Evolutionary conservation across 148 eudicot species (phyloP).

Genomic region (Rhododendron molle): DNA sequence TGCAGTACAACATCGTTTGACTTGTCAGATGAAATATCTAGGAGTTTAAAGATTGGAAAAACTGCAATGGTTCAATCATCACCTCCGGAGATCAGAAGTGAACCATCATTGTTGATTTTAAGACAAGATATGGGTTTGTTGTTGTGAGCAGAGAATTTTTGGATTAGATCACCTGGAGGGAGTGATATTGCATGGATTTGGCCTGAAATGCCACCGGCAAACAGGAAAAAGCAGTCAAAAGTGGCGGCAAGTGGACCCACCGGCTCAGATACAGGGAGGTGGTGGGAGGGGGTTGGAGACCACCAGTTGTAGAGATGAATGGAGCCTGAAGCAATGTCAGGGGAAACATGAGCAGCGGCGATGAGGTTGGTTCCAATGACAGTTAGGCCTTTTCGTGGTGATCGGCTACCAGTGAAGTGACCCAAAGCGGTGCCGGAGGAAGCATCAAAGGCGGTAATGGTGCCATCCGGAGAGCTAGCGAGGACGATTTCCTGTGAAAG

Average conservation of each 20-base stretch:
- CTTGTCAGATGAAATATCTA: not conserved
- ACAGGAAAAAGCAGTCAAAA: constrained; percentile 11
- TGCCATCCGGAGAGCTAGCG: constrained; percentile 16
- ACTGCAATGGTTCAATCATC: constrained; percentile 26
- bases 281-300: constrained; percentile 1
- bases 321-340: constrained; percentile 19
- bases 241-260: constrained; percentile 25
- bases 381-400: constrained; percentile 19
- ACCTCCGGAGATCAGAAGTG: constrained; percentile 17
- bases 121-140: constrained; percentile 22
- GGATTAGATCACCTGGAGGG: constrained; percentile 16
- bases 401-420: constrained; percentile 18
- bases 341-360: constrained; percentile 21
- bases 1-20: not conserved
- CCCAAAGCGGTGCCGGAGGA: constrained; percentile 7
- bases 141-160: constrained; percentile 14
- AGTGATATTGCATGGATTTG: constrained; percentile 13
- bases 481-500: constrained; percentile 12
- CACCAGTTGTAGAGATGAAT: constrained; percentile 25
- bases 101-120: constrained; percentile 11
- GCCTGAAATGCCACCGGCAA: constrained; percentile 28
- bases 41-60: constrained; percentile 1
- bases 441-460: constrained; percentile 12
- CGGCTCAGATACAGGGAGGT: constrained; percentile 17
- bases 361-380: constrained; percentile 14